phyloP scores from a whole-genome alignment of 495 filamentous ascomycete species.

The Tuber melanosporum region DNA sequence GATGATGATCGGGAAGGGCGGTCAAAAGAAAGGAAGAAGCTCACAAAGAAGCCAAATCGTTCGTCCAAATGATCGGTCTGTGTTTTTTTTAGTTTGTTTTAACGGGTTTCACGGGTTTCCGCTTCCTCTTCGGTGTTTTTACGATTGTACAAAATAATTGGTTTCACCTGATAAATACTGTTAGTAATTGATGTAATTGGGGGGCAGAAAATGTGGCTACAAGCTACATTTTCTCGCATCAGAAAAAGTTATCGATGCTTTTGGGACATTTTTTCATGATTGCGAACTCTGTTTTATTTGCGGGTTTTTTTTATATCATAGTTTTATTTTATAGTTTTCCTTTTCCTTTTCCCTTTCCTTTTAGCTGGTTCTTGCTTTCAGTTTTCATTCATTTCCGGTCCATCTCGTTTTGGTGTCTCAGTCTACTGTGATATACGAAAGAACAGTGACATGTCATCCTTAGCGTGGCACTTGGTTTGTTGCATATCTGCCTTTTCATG shows the following conservation, averaged over 20 bases:
- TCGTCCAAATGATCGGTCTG: slow-evolving; percentile 19
- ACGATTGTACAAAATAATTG: slow-evolving; percentile 4
- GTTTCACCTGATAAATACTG: slow-evolving; percentile 1
- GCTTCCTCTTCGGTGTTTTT: not conserved
- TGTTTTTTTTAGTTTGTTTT: not conserved
- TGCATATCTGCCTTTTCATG: not conserved
- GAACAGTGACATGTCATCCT: slow-evolving; percentile 2
- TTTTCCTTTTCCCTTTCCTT: not conserved
- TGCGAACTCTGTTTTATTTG: slow-evolving; percentile 22
- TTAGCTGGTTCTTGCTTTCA: not conserved
- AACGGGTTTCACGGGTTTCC: not conserved
- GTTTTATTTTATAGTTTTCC: slow-evolving; percentile 14
- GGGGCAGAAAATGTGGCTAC: not conserved
- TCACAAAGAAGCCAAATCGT: slow-evolving; percentile 34
- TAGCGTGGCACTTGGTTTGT: slow-evolving; percentile 1
- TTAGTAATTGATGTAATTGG: not conserved
- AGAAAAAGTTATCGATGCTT: slow-evolving; percentile 3
- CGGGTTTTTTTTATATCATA: slow-evolving; percentile 3
- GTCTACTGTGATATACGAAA: not conserved
- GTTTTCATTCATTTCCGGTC: not conserved
- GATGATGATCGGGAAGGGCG: slow-evolving; percentile 37
- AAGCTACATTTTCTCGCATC: not conserved
- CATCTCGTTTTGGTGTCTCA: not conserved
- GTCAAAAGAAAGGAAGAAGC: slow-evolving; percentile 39
- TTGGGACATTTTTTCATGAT: slow-evolving; percentile 1